Conservation (phyloP, 75 land plant species). For the Isoetes taiwanensis region DNA sequence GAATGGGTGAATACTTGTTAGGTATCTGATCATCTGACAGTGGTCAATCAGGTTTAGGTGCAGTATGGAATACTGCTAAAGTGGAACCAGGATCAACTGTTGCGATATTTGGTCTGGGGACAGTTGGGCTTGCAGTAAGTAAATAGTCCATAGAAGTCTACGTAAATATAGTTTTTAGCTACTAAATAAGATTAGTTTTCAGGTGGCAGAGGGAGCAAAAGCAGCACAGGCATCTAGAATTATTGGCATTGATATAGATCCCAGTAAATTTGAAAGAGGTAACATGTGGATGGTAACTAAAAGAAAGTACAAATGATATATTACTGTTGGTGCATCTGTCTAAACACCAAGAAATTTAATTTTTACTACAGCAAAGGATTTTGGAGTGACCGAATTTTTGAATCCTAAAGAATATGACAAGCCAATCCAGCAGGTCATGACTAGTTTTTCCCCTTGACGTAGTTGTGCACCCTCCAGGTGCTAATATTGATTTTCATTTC, state of each 20-base stretch:
- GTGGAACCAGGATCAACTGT: slow-evolving; percentile 87
- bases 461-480: not conserved
- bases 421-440: slow-evolving; percentile 58
- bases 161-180: not conserved
- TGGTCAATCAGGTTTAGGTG: slow-evolving; percentile 60
- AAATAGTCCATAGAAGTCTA: not conserved
- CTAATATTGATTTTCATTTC: not conserved
- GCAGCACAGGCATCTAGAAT: slow-evolving; percentile 74
- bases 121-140: slow-evolving; percentile 91
- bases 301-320: too few species aligned
- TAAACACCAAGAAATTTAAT: too few species aligned
- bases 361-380: slow-evolving; percentile 70
- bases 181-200: too few species aligned
- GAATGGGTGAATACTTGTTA: too few species aligned
- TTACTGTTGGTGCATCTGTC: too few species aligned
- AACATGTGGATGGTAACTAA: too few species aligned
- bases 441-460: too few species aligned
- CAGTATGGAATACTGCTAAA: slow-evolving; percentile 97
- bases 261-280: slow-evolving; percentile 66
- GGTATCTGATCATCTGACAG: not conserved
- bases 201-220: slow-evolving; percentile 93
- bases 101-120: slow-evolving; percentile 96
- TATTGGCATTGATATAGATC: slow-evolving; percentile 72
- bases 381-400: slow-evolving; percentile 76
- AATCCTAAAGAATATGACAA: slow-evolving; percentile 76